Conservation (phyloP, 352 stramenopile species). For the Blastocystis sp. region DNA sequence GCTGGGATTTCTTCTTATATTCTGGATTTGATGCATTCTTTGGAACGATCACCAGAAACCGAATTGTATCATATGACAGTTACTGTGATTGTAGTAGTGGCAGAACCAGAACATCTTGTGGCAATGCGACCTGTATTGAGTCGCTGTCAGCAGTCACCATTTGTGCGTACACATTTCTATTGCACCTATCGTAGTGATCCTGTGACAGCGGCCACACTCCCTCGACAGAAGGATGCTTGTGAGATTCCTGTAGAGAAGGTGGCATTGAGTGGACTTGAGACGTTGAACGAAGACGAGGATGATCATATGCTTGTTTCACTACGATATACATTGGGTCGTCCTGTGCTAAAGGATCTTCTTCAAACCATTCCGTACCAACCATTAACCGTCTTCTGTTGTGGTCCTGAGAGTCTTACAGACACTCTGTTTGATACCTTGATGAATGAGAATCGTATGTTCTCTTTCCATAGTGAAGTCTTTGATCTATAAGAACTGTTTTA, state of each 20-base stretch:
- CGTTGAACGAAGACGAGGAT: background rate
- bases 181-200: constrained; percentile 5
- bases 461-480: constrained; percentile 24
- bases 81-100: background rate
- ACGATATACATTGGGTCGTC: background rate
- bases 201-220: background rate
- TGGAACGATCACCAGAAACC: background rate
- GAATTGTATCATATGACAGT: background rate
- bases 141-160: background rate
- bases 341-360: background rate
- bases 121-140: background rate
- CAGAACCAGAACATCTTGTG: background rate
- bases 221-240: background rate
- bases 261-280: background rate
- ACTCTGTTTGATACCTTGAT: background rate
- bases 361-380: background rate
- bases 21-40: background rate
- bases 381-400: constrained; percentile 8
- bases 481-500: background rate
- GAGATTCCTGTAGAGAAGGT: background rate
- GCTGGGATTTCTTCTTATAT: constrained; percentile 14
- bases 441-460: background rate
- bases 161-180: background rate
- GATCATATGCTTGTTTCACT: background rate
- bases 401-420: background rate